Percentiles rank a stretch among this genome's conserved stretches.
Conservation (phyloP, 2,329 filamentous ascomycete genomes). For the Onygenales sp. region DNA sequence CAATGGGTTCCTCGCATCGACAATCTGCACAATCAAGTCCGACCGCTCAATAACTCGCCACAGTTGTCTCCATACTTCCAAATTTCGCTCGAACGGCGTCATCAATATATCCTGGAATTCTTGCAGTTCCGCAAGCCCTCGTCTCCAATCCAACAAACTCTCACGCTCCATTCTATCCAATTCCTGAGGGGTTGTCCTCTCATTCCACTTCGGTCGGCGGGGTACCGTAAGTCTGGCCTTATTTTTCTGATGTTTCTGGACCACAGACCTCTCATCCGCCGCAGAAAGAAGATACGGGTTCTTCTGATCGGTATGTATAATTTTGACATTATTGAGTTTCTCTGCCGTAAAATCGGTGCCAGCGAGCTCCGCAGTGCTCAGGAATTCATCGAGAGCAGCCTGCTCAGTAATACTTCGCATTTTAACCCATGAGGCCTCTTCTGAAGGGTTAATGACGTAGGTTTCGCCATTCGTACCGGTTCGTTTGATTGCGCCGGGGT, state of each 20-base stretch:
- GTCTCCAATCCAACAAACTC: conserved; percentile 75
- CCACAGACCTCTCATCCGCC: conserved; percentile 66
- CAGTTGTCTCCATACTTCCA: conserved; percentile 95
- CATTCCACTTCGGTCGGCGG: conserved; percentile 79
- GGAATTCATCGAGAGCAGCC: conserved; percentile 89
- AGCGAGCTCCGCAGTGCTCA: conserved; percentile 91
- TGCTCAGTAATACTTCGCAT: conserved; percentile 99
- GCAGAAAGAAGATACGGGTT: conserved; percentile 88
- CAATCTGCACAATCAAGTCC: conserved; percentile 93
- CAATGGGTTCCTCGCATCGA: conserved; percentile 89
- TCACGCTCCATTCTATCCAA: conserved; percentile 72
- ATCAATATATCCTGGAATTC: conserved; percentile 91
- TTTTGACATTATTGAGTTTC: conserved; percentile 98
- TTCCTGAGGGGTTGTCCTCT: conserved; percentile 70
- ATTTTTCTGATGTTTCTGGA: conserved; percentile 77
- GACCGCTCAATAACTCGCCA: conserved; percentile 98
- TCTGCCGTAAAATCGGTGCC: conserved; percentile 97
- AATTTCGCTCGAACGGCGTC: conserved; percentile 94
- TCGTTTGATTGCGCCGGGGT: conserved; percentile 56
- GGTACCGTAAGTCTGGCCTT: conserved; percentile 75
- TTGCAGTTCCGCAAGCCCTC: conserved; percentile 83
- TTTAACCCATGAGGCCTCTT: conserved; percentile 95
- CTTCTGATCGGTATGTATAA: conserved; percentile 91
- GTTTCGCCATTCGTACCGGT: conserved; percentile 68
- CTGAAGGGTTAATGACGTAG: conserved; percentile 82